A percentile compares a stretch with the other conserved stretches of the same genome.
Conservation (phyloP, 441 rosid species). For the Erodium chrysanthum region DNA sequence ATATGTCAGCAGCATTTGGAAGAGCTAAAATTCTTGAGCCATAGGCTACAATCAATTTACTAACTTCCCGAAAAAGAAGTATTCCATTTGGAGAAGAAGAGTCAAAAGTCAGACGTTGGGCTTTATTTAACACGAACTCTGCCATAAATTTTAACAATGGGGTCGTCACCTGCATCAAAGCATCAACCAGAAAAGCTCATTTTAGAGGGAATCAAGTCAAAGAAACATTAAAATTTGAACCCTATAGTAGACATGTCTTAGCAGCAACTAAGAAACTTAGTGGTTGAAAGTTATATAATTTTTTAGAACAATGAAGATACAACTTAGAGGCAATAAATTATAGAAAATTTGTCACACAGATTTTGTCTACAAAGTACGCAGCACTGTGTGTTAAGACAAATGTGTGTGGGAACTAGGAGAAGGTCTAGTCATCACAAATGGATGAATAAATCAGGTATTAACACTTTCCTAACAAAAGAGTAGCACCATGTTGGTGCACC, state of each 20-base stretch:
- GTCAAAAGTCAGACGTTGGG: constrained; percentile 88
- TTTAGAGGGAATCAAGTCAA: background rate
- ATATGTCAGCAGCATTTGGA: constrained; percentile 87
- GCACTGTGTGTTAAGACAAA: background rate
- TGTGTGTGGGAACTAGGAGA: background rate
- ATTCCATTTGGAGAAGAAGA: constrained; percentile 98
- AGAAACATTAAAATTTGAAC: background rate
- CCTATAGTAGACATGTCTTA: background rate
- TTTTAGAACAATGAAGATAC: background rate
- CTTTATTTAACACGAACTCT: constrained; percentile 92
- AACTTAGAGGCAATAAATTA: background rate
- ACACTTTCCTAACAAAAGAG: too few species aligned
- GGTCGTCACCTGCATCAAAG: constrained; percentile 75
- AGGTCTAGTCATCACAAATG: background rate
- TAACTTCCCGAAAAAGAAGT: constrained; percentile 99
- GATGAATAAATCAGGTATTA: too few species aligned
- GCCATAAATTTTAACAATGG: constrained; percentile 96
- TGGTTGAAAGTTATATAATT: background rate
- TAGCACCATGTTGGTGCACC: too few species aligned
- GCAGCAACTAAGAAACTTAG: background rate
- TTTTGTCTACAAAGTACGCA: background rate
- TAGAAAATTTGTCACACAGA: too few species aligned
- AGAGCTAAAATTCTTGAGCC: constrained; percentile 89
- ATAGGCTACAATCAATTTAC: constrained; percentile 90
- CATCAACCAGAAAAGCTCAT: background rate